These are phyloP conservation scores for Brassica hybrid DNA, from an alignment of 441 rosid species.

Conservation along the genomic window DNA sequence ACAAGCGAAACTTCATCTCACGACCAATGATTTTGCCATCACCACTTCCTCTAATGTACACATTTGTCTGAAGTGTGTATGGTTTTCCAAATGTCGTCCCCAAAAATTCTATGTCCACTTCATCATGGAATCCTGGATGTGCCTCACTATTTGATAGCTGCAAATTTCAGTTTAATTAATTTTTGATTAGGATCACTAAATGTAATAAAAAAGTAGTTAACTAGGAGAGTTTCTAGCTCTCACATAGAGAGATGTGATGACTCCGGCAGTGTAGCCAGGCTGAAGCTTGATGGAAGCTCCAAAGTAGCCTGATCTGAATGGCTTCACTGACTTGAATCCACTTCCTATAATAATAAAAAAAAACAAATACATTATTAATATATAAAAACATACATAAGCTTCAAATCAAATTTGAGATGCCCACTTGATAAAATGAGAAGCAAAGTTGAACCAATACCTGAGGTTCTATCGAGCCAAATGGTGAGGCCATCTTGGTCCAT, in stretches of 20 bases:
- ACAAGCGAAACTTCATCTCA: conserved; percentile 88
- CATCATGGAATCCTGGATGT: conserved; percentile 74
- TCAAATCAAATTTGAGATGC: conserved; percentile 17
- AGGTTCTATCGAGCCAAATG: conserved; percentile 83
- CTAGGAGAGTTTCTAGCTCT: not conserved
- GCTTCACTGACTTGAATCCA: conserved; percentile 85
- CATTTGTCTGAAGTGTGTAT: no score
- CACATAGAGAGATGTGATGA: conserved; percentile 87
- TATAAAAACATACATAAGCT: not conserved
- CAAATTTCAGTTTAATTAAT: not conserved
- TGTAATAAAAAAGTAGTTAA: not conserved
- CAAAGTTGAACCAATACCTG: conserved; percentile 54
- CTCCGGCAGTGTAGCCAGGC: conserved; percentile 96
- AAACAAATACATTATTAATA: not conserved
- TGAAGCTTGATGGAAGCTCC: conserved; percentile 86
- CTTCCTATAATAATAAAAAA: conserved; percentile 53
- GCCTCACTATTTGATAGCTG: conserved; percentile 89
- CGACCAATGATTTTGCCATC: conserved; percentile 90
- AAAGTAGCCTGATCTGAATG: conserved; percentile 90
- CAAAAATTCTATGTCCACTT: no score
- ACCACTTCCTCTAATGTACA: conserved; percentile 41
- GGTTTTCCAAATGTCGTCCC: no score
- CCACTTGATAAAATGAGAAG: conserved; percentile 2
- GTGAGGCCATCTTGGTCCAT: conserved; percentile 63
- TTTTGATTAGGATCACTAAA: conserved; percentile 10